Evolutionary conservation across 768 basidiomycete species (phyloP).

Genomic region (Tephrocybe sp.): DNA sequence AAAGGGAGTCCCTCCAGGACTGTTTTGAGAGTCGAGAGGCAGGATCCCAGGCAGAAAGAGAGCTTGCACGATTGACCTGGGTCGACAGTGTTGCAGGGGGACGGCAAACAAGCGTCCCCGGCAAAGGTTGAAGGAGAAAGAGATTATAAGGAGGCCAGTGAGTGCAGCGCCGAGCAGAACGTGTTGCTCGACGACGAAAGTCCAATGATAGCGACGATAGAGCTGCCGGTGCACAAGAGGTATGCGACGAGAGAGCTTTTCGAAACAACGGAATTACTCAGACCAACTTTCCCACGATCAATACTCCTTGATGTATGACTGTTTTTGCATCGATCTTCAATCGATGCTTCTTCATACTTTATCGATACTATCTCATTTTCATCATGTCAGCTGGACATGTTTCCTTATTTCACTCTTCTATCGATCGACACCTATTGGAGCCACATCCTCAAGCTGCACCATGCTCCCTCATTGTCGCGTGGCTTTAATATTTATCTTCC

Average conservation of each 20-base stretch:
- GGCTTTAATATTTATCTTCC: conserved; percentile 4
- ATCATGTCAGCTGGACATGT: conserved; percentile 12
- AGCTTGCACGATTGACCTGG: conserved; percentile 26
- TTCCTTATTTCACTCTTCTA: neutral
- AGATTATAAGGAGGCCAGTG: neutral
- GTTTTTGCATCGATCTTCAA: conserved; percentile 11
- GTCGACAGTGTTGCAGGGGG: conserved; percentile 44
- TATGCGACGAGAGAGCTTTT: conserved; percentile 15
- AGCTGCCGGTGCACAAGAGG: conserved; percentile 8
- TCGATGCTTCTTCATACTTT: no score
- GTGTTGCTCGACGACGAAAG: conserved; percentile 17
- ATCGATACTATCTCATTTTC: conserved; percentile 10
- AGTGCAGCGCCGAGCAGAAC: conserved; percentile 15
- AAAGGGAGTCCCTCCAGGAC: conserved; percentile 46
- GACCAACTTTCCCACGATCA: conserved; percentile 17
- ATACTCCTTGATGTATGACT: conserved; percentile 3
- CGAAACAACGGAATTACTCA: conserved; percentile 20
- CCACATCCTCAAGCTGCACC: neutral
- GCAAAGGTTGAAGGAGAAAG: conserved; percentile 2
- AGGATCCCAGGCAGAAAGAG: conserved; percentile 34
- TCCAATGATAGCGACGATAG: conserved; percentile 8
- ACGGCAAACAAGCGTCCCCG: conserved; percentile 24
- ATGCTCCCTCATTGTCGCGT: conserved; percentile 11
- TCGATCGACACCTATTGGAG: conserved; percentile 7
- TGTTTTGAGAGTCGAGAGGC: conserved; percentile 30